Evolutionary conservation across 2,329 filamentous ascomycete species (phyloP).

Genomic region (Colletotrichum gloeosporioides): DNA sequence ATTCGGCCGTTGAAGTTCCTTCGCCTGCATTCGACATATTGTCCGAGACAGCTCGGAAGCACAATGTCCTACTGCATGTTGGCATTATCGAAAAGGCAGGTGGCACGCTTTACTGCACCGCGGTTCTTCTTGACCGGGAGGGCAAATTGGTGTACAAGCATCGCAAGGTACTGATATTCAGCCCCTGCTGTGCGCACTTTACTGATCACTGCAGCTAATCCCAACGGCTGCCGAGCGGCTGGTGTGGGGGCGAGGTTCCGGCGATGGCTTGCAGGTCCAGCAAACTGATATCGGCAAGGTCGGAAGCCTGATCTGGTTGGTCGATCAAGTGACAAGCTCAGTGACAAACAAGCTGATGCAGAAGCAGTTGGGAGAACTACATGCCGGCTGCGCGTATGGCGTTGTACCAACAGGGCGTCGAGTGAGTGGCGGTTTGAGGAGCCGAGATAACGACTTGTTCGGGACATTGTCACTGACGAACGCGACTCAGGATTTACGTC

Average conservation of each 20-base stretch:
- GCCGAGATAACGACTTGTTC: not conserved
- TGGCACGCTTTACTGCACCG: constrained; percentile 45
- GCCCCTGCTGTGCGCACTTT: not conserved
- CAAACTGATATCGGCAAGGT: constrained; percentile 45
- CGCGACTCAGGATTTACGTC: constrained; percentile 31
- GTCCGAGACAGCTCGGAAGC: constrained; percentile 34
- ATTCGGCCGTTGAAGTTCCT: constrained; percentile 41
- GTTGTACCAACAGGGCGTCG: constrained; percentile 46
- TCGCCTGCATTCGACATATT: constrained; percentile 40
- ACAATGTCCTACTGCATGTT: constrained; percentile 39
- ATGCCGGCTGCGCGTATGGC: constrained; percentile 47
- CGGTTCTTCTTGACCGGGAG: constrained; percentile 39
- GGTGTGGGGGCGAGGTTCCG: constrained; percentile 50
- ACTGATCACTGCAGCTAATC: constrained; percentile 29
- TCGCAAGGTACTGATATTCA: constrained; percentile 35
- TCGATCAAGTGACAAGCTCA: not conserved
- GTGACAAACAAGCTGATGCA: not conserved
- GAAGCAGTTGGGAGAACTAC: constrained; percentile 43
- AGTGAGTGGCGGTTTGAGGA: constrained; percentile 30
- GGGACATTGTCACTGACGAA: not conserved
- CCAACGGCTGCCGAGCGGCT: constrained; percentile 45
- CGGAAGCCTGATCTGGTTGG: constrained; percentile 42
- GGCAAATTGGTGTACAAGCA: constrained; percentile 40
- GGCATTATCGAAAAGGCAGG: constrained; percentile 46
- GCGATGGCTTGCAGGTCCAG: constrained; percentile 42